These are phyloP conservation scores for Podila clonocystis DNA, from an alignment of 192 early-diverging fungal genomes.

Conservation along the genomic window DNA sequence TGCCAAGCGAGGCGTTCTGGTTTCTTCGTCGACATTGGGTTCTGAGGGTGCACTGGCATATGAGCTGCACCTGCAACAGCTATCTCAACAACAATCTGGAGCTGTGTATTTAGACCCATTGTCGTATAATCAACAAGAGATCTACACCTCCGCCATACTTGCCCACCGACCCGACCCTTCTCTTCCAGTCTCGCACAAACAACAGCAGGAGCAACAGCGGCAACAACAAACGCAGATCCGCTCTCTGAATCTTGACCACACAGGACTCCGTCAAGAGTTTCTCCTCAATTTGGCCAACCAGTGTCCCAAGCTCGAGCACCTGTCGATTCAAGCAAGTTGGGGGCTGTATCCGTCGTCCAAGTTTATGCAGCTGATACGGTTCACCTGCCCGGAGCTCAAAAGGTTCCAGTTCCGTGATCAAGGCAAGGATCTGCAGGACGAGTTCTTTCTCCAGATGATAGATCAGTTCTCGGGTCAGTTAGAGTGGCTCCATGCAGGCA, in stretches of 20 bases:
- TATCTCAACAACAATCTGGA: neutral
- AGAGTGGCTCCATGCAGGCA: constrained; percentile 40
- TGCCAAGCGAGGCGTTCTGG: constrained; percentile 15
- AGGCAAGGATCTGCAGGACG: constrained; percentile 41
- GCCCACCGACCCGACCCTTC: neutral
- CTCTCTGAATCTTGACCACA: constrained; percentile 18
- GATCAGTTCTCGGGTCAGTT: constrained; percentile 16
- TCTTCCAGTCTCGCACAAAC: neutral
- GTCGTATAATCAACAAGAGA: neutral
- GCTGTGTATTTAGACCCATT: neutral
- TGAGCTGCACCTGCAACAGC: neutral
- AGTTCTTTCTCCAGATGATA: constrained; percentile 36
- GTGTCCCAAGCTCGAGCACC: constrained; percentile 31
- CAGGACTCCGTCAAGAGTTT: constrained; percentile 40
- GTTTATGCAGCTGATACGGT: constrained; percentile 19
- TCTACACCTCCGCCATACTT: neutral
- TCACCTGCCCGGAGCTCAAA: constrained; percentile 17
- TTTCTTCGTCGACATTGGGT: neutral
- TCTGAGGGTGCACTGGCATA: neutral
- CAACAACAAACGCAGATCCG: constrained; percentile 10
- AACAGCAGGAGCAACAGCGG: neutral
- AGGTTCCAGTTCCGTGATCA: constrained; percentile 36
- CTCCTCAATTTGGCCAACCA: constrained; percentile 20
- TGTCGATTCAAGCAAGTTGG: constrained; percentile 36
- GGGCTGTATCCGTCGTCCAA: constrained; percentile 37